Evolutionary conservation across 257 asterid genomes (phyloP), one percentile per base, ranked within the genome.

Genomic region (Coffea eugenioides): DNA sequence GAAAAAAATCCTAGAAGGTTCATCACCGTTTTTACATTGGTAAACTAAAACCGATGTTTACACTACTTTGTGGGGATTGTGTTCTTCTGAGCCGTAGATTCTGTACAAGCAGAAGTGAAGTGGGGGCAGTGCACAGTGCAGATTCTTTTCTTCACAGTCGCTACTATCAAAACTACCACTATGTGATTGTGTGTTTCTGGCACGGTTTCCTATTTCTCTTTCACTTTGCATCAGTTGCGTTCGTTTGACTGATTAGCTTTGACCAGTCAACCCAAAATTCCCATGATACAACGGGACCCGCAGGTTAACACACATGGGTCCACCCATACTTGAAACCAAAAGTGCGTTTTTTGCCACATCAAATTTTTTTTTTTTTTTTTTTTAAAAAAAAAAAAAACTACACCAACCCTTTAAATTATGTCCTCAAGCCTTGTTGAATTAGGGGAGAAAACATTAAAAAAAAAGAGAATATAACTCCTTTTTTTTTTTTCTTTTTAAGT

Each of bases 201-300:
- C 92, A 84, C 90, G 83, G 77, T 84, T 85, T 64, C 83, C 90
- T 21, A 89, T 79, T 85, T 77, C 23, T 77, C 90, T 87, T 90
- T 87, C 80, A 76, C 92, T 88, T 86, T 83, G 73, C 82, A 65
- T 77, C 88, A 84, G 69, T 39, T 2, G 43, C 84, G 80, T 82
- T 85, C 41, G 67, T 84, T 88, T 85, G 85, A 87, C 85, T 80
- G 80, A 46, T 79, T 23, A 43, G 52, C 36, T 77, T 92, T 89
- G 97, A 92, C 97, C 83, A 79, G 93, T 92, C 96, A 88, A 80
- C 80, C 78, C 5, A 82, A 76, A 84, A 76, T 87, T 81, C 86
- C 80, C 80, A 84, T 80, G 56, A 80, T 82, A 72, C 82, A 34
- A 69, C 16, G 59, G 39, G 87, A 67, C 94, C 90, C 91, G 77